Conservation (phyloP, 805 yeast genomes). For the Myxozyma udenii region DNA sequence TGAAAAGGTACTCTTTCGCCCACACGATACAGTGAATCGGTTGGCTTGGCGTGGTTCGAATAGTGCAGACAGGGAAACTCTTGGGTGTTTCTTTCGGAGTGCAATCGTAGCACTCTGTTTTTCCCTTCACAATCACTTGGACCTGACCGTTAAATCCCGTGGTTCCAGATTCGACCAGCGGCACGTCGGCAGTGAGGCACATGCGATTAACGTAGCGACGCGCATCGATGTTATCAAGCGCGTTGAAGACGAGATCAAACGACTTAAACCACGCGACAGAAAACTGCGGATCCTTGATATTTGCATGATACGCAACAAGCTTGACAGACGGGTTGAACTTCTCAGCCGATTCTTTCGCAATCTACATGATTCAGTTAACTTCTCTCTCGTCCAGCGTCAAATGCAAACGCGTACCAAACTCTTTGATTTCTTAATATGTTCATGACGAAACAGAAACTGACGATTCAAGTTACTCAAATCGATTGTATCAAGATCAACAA, state of each 20-base stretch:
- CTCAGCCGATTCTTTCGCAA: constrained; percentile 80
- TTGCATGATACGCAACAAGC: constrained; percentile 77
- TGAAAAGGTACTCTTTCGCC: constrained; percentile 89
- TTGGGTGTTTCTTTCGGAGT: constrained; percentile 82
- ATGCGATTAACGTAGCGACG: constrained; percentile 83
- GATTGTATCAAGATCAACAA: constrained; percentile 93
- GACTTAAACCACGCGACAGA: constrained; percentile 73
- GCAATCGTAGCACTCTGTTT: constrained; percentile 92
- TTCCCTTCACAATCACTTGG: constrained; percentile 70
- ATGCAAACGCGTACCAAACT: constrained; percentile 46
- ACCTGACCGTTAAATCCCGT: constrained; percentile 94
- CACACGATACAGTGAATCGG: constrained; percentile 96
- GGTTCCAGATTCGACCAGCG: constrained; percentile 90
- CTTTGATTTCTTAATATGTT: constrained; percentile 86
- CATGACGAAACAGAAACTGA: constrained; percentile 84
- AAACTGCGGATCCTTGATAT: constrained; percentile 77
- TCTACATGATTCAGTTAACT: constrained; percentile 7
- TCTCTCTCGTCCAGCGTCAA: background rate
- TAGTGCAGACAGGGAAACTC: constrained; percentile 93
- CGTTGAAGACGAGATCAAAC: constrained; percentile 81
- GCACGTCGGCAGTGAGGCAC: constrained; percentile 67
- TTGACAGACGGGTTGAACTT: constrained; percentile 65
- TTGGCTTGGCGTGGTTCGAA: constrained; percentile 92
- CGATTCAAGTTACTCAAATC: constrained; percentile 89
- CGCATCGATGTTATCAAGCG: constrained; percentile 86